Conservation (phyloP, 768 basidiomycete species). For the Agaricus sinodeliciosus region DNA sequence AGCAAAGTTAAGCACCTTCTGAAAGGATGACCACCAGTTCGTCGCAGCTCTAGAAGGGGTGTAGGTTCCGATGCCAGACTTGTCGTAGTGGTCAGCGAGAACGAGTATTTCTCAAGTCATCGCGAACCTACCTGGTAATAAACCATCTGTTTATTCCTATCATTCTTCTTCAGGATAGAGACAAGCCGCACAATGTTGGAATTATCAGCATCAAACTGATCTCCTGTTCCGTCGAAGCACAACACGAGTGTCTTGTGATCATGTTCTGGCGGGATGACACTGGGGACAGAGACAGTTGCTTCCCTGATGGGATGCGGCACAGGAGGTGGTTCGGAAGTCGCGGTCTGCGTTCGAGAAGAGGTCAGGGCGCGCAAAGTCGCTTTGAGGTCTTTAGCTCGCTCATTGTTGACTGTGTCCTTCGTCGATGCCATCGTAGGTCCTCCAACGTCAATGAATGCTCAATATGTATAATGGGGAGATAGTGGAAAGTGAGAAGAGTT, state of each 20-base stretch:
- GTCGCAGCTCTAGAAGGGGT: constrained; percentile 29
- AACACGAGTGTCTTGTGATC: constrained; percentile 37
- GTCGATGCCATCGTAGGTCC: constrained; percentile 16
- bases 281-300: constrained; percentile 15
- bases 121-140: constrained; percentile 42
- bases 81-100: not conserved
- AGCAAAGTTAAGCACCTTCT: constrained; percentile 23
- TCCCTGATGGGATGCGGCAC: not conserved
- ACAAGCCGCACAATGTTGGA: constrained; percentile 50
- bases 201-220: constrained; percentile 46
- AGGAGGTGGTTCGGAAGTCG: too few species aligned
- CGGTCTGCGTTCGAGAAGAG: too few species aligned
- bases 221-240: constrained; percentile 54
- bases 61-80: constrained; percentile 52
- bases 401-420: constrained; percentile 15
- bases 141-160: constrained; percentile 44
- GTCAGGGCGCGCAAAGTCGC: too few species aligned
- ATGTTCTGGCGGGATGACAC: constrained; percentile 35
- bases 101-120: not conserved
- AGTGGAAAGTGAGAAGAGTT: not conserved
- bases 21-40: constrained; percentile 28
- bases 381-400: not conserved
- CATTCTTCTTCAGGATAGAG: constrained; percentile 45
- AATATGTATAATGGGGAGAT: not conserved
- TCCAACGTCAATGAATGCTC: constrained; percentile 9